Conservation (phyloP, 2,329 filamentous ascomycete genomes). For the Fusarium falciforme region DNA sequence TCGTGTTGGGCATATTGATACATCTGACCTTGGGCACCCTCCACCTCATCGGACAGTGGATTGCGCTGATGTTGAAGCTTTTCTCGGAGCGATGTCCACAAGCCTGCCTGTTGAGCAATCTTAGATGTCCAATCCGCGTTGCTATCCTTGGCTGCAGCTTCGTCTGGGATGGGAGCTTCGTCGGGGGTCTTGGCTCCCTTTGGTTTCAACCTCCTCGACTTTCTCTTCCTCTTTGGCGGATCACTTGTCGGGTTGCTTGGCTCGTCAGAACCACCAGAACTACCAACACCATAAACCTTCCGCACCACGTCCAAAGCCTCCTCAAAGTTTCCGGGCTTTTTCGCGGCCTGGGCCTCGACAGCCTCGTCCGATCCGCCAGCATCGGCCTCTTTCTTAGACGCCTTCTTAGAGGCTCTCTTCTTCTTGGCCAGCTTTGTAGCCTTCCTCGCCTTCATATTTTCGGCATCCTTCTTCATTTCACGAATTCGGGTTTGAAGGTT, state of each 20-base stretch:
- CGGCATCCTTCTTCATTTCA: not conserved
- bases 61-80: conserved; percentile 33
- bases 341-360: not conserved
- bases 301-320: conserved; percentile 39
- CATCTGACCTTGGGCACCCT: not conserved
- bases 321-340: conserved; percentile 26
- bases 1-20: not conserved
- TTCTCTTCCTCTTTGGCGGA: not conserved
- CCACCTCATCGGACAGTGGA: not conserved
- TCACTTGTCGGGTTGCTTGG: not conserved
- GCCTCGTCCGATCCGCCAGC: not conserved
- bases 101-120: conserved; percentile 13
- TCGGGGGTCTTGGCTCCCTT: not conserved
- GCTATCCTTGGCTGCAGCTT: not conserved
- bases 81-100: conserved; percentile 46
- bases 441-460: not conserved
- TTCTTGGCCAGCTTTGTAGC: not conserved
- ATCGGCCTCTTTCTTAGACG: not conserved
- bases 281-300: conserved; percentile 39
- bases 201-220: not conserved
- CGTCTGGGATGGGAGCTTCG: not conserved
- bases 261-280: conserved; percentile 3
- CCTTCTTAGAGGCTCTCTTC: not conserved
- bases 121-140: not conserved
- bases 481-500: not conserved